Evolutionary conservation across 345 rosid genomes (phyloP), one percentile per base, ranked within the genome.

Genomic region (Citrus cavaleriei): DNA sequence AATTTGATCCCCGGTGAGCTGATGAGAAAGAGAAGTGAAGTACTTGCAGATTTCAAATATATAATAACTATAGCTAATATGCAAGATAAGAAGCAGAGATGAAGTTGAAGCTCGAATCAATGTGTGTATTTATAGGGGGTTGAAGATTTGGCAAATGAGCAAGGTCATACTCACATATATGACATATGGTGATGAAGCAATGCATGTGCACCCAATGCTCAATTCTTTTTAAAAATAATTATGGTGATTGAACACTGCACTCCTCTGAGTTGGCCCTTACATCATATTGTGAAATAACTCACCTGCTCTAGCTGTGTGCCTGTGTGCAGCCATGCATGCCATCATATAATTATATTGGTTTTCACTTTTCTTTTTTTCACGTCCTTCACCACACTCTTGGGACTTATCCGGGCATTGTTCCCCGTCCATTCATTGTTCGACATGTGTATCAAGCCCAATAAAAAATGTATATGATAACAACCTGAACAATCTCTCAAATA

Each of bases 161-260:
- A 37, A 64, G 80, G 80, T 68, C 82, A 51, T 70, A 0, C 21
- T 54, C 58, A 54, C 19, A 54, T 54, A 18, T 13, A 18, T 54
- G 51, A 46, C 34, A 13, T n/a, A 28, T 6, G 79, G 60, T 82
- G 80, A 83, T 74, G 85, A 19, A 73, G 67, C 86, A 58, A 84
- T 81, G 86, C 90, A 85, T 81, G 75, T 85, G 88, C 82, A 68
- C 83, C 79, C 79, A 67, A 74, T 80, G 78, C 73, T 82, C 51
- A 42, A 79, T 34, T 3, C 6, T 13, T 19, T 14, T 12, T 12
- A 40, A 69, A 0, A 4, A 22, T 21, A 25, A 40, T 14, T 4
- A 69, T 25, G 34, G 21, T n/a, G 58, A 54, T 54, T 18, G 58
- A 70, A 46, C 1, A 42, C 25, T 6, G 7, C 34, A 46, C n/a